Evolutionary conservation across 75 land plant species (phyloP), one percentile per base, ranked within the genome.

Genomic region (Selaginella moellendorffii): DNA sequence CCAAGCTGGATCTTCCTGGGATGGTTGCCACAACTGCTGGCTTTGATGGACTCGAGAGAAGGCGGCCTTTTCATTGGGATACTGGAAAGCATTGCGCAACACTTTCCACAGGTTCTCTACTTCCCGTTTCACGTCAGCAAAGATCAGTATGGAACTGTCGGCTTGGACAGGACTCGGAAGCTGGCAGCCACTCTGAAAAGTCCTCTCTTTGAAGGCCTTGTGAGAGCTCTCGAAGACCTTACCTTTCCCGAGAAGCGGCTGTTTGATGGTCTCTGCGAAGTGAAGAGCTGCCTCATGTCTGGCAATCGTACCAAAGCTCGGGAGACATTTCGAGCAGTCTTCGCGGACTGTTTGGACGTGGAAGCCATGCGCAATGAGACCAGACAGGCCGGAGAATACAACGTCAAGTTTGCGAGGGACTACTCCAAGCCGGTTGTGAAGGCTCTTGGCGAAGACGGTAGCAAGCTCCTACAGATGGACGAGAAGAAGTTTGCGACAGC

Each of bases 11-110:
- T 78, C 27, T 78, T 78, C 63, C 65, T 78, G 52, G 53, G 70
- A 8, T 78, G 80, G 80, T 75, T 78, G 51, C 79, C 80, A 30
- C 80, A 78, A 36, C 76, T 78, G 62, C 79, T 78, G 26, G 78
- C 79, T 14, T 59, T 62, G 27, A 28, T 78, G 21, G 80, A 78
- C 24, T 63, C 66, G 63, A 73, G 76, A 30, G 79, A 71, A 52
- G 80, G 80, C 20, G 30, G 8, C 29, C 54, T 63, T 18, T 67
- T 76, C 51, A 69, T 76, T 9, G 53, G 58, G 26, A 63, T 78
- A 17, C 62, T 78, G 54, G 79, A 78, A 63, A 67, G 64, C 23
- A 78, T 78, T 62, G 79, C 80, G 26, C 54, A 54, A 36, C 23
- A 18, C 5, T 76, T 58, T 67, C 80, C 46, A 36, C 14, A 5